Evolutionary conservation across 129 eudicot genomes (phyloP), one percentile per base, ranked within the genome.

Genomic region (Saposhnikovia divaricata): DNA sequence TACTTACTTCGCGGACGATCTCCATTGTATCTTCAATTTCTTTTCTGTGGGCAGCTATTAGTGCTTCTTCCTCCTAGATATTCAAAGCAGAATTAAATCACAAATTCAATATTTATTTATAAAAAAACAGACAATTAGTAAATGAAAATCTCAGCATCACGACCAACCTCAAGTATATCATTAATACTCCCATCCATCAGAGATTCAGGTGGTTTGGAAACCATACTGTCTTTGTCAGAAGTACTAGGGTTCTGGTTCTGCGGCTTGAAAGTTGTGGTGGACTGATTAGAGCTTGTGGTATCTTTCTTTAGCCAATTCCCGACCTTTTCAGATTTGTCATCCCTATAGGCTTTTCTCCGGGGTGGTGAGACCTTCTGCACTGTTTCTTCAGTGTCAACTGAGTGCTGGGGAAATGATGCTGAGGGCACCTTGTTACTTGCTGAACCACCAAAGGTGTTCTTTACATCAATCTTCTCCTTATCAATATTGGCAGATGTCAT

Each of bases 11-110:
- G 43, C 98, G 97, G 69, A 95, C 98, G 38, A 92, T 95, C 87
- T 92, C 98, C 98, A 95, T 95, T 15, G 98, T 95, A 85, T 95
- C 98, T 86, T 95, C 98, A 61, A 95, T 92, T 86, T 92, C 97
- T 84, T 92, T 95, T 80, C 98, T 85, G 77, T 95, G 98, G 74
- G 98, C 97, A 19, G 96, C 90, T 73, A 95, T 90, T 72, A 95
- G 85, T 21, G 98, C 98, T 83, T 89, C 98, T 84, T 95, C 98
- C 78, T 92, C 98, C 97, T 95, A 79, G 74, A 85, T 48, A 42
- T 28, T 65, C 43, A 69, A 71, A 77, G 57, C 76, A 84, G 53
- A 50, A 40, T 34, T 14, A 51, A 28, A 28, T 0, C 12, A 19
- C 53, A 27, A 53, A 38, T 44, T 66, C 76, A 74, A 74, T 65